Base-by-base conservation (phyloP, 352 stramenopile species). In the Phytophthora fragariae region DNA sequence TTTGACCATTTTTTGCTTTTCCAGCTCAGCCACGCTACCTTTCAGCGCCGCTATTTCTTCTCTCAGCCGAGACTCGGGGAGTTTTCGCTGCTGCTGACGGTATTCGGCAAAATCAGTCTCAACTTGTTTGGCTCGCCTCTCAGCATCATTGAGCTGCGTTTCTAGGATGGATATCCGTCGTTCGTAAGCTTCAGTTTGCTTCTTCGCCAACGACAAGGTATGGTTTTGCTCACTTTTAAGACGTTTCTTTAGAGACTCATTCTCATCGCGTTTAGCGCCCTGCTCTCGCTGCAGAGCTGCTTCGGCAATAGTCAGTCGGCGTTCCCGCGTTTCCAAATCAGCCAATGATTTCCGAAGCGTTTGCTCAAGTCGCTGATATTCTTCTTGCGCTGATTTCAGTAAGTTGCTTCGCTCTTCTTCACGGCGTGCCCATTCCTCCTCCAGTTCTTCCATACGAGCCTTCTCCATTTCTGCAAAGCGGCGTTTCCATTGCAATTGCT, bases 31-130 rank as follows among this genome's bases (percentile, higher is more conserved):
- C 11, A 94, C 76, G 39, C 75, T 81, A 7, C 77, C 80, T 69
- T 84, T 89, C 14, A 93, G 57, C 27, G 76, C 75, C 3, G 83
- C 75, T 27, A 94, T 93, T 60, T 96, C 86, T 77, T 94, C 85
- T 12, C 86, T 86, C 31, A 96, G 55, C 41, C 77, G 79, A 1
- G 85, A 77, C 57, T 96, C 88, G 2, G 89, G 86, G 1, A 93
- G 75, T 37, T 93, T 94, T 24, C 87, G 79, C 68, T 94, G 89
- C 44, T 96, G 86, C 35, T 81, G 70, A 10, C 88, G 80, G 55
- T 93, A 92, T 62, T 92, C 86, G 1, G 71, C 69, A 69, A 94
- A 93, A 56, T 94, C 89, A 8, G 69, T 47, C 70, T 94, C 87
- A 2, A 96, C 73, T 70, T 92, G 80, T 1, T 82, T 76, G 5